phyloP scores from a whole-genome alignment of 1,139 yeast genomes.

The Eremothecium coryli region DNA sequence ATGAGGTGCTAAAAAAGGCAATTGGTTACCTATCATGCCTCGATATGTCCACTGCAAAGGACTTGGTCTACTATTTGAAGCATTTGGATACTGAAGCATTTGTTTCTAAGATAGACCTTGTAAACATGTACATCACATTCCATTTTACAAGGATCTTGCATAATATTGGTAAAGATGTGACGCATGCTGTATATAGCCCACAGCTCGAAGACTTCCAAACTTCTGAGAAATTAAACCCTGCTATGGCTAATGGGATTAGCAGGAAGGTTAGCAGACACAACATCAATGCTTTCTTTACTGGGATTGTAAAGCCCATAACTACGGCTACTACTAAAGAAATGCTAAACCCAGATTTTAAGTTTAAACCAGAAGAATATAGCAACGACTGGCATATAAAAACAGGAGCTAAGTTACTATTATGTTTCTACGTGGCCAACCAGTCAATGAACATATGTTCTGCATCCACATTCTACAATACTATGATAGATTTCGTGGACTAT shows the following conservation, averaged over 20 bases:
- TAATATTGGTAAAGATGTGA: conserved; percentile 5
- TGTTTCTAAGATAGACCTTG: conserved; percentile 41
- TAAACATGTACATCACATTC: conserved; percentile 58
- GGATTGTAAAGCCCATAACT: conserved; percentile 1
- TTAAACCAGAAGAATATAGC: conserved; percentile 56
- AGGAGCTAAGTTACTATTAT: conserved; percentile 50
- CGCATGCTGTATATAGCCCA: conserved; percentile 8
- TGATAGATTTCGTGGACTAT: conserved; percentile 72
- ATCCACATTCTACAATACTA: conserved; percentile 62
- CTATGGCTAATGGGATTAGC: conserved; percentile 2
- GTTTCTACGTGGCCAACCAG: conserved; percentile 47
- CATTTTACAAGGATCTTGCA: conserved; percentile 39
- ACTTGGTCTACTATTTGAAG: conserved; percentile 52
- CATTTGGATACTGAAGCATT: conserved; percentile 37
- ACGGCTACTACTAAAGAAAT: not conserved
- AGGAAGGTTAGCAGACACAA: conserved; percentile 4
- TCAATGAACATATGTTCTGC: conserved; percentile 13
- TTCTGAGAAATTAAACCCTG: conserved; percentile 10
- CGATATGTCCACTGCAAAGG: conserved; percentile 38
- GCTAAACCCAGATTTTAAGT: conserved; percentile 34
- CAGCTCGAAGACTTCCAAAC: conserved; percentile 8
- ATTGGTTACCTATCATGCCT: conserved; percentile 51
- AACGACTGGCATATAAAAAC: conserved; percentile 73
- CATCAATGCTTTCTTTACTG: conserved; percentile 5
- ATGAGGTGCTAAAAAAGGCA: conserved; percentile 56